Conservation (phyloP, 2,329 filamentous ascomycete genomes). For the Stagonosporopsis chrysanthemi region DNA sequence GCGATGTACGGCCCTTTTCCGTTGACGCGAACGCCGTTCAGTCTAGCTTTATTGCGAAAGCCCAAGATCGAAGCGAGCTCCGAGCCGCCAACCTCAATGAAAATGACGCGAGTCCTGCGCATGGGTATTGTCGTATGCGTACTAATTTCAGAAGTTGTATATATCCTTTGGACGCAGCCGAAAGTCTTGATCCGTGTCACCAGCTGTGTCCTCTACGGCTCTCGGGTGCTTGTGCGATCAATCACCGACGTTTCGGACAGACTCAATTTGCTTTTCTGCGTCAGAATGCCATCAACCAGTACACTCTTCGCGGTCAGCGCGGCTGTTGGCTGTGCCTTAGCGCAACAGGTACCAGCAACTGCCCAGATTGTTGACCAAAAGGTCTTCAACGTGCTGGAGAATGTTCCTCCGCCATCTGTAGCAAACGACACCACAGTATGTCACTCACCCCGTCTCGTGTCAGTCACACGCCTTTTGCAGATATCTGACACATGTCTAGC, state of each 20-base stretch:
- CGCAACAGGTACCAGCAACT: constrained; percentile 28
- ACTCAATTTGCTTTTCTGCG: constrained; percentile 4
- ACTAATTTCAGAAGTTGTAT: constrained; percentile 16
- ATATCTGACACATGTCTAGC: constrained; percentile 19
- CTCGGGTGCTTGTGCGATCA: neutral
- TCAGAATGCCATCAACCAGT: constrained; percentile 21
- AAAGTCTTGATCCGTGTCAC: constrained; percentile 3
- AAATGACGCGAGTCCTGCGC: constrained; percentile 13
- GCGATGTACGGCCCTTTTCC: constrained; percentile 10
- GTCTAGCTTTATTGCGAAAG: constrained; percentile 6
- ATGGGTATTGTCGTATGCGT: neutral
- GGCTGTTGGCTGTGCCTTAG: constrained; percentile 22
- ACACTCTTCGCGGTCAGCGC: constrained; percentile 18
- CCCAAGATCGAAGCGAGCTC: constrained; percentile 1
- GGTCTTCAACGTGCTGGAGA: constrained; percentile 30
- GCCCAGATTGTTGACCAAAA: constrained; percentile 35
- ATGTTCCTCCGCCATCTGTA: constrained; percentile 28
- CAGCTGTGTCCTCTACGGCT: neutral
- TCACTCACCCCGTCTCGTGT: neutral
- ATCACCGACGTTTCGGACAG: constrained; percentile 9
- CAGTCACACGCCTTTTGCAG: neutral
- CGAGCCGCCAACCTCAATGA: constrained; percentile 7
- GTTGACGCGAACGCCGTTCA: constrained; percentile 11
- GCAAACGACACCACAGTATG: constrained; percentile 32
- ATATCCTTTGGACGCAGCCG: constrained; percentile 9